These are phyloP conservation scores for Phlyctochytrium arcticum DNA, from an alignment of 192 early-diverging fungal genomes.

Conservation along the genomic window DNA sequence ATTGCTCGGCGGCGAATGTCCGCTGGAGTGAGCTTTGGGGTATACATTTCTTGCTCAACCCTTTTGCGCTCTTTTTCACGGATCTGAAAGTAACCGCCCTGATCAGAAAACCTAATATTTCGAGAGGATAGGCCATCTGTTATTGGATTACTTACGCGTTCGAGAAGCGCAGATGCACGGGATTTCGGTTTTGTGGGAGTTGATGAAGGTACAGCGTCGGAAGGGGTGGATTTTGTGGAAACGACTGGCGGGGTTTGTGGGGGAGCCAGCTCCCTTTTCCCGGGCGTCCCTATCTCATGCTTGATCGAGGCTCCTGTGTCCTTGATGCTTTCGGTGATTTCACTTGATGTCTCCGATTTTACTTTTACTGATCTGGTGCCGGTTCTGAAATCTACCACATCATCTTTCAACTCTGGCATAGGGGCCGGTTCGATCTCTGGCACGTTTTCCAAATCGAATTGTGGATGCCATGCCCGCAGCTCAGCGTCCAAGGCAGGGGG, in stretches of 20 bases:
- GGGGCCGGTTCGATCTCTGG: constrained; percentile 21
- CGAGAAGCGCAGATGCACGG: constrained; percentile 21
- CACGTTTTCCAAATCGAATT: constrained; percentile 27
- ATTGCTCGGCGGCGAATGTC: constrained; percentile 27
- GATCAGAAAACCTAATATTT: too few relatives aligned
- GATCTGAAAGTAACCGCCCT: constrained; percentile 9
- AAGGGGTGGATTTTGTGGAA: too few relatives aligned
- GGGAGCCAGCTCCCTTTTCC: too few relatives aligned
- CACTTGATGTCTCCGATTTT: too few relatives aligned
- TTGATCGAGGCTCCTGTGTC: not conserved
- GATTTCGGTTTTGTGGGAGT: constrained; percentile 15
- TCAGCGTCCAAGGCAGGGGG: not conserved
- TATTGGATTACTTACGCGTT: constrained; percentile 28
- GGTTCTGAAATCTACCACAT: not conserved
- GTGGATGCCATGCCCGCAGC: constrained; percentile 28
- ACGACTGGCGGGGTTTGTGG: too few relatives aligned
- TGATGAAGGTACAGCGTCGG: too few relatives aligned
- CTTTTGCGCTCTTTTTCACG: constrained; percentile 26
- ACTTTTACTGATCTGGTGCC: too few relatives aligned
- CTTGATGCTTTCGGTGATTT: not conserved
- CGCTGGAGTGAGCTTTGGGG: constrained; percentile 12
- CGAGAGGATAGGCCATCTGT: too few relatives aligned
- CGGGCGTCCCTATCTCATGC: not conserved
- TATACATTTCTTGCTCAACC: constrained; percentile 12
- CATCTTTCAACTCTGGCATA: constrained; percentile 20